Conservation (phyloP, 306 rosid genomes). For the Abrus precatorius region DNA sequence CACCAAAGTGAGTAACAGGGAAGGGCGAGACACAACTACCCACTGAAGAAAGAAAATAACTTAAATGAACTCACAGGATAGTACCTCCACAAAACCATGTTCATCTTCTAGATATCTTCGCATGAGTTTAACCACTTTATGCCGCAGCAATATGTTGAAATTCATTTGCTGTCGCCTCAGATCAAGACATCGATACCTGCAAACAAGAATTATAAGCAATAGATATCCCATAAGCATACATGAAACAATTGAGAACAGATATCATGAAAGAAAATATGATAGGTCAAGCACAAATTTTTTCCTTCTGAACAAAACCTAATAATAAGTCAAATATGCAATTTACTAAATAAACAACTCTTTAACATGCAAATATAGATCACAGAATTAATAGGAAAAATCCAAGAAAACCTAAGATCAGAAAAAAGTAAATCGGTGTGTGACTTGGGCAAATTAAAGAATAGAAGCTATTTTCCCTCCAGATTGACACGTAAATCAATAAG, state of each 20-base stretch:
- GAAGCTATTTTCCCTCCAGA: slow-evolving; percentile 11
- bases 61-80: slow-evolving; percentile 40
- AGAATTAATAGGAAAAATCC: slow-evolving; percentile 7
- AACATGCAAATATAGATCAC: neutral
- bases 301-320: slow-evolving; percentile 4
- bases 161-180: slow-evolving; percentile 88
- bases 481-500: slow-evolving; percentile 1
- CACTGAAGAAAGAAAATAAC: slow-evolving; percentile 21
- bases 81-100: slow-evolving; percentile 96
- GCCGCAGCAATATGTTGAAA: slow-evolving; percentile 81
- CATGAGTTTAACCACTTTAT: slow-evolving; percentile 87
- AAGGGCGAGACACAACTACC: neutral
- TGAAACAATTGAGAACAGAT: neutral
- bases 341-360: neutral
- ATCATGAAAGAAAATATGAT: neutral
- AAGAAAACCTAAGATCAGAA: neutral
- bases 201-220: slow-evolving; percentile 43
- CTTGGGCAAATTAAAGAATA: slow-evolving; percentile 33
- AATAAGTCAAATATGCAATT: neutral
- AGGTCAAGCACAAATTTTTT: neutral
- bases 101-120: slow-evolving; percentile 87
- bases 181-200: slow-evolving; percentile 93
- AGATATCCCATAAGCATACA: slow-evolving; percentile 35
- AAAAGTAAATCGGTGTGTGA: slow-evolving; percentile 3
- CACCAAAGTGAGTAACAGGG: slow-evolving; percentile 28